These are phyloP conservation scores for Cyberlindnera suaveolens DNA, from an alignment of 805 yeast genomes.

Conservation along the genomic window DNA sequence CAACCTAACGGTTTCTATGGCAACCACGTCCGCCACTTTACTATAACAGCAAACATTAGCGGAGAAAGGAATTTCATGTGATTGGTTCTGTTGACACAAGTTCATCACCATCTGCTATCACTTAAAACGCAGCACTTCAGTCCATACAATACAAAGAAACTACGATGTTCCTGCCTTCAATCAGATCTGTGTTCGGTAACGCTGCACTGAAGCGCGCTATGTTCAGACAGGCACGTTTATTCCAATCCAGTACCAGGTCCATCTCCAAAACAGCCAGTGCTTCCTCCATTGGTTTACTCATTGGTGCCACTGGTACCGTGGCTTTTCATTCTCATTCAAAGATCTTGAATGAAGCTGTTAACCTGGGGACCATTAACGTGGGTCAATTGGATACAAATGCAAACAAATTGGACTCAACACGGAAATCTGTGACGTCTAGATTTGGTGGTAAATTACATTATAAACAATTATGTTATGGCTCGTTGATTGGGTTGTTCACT, in stretches of 20 bases:
- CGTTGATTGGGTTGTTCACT: slow-evolving; percentile 48
- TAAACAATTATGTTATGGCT: slow-evolving; percentile 54
- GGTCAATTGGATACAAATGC: slow-evolving; percentile 5
- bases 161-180: too few species aligned
- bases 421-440: slow-evolving; percentile 13
- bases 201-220: too few species aligned
- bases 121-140: too few species aligned
- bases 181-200: too few species aligned
- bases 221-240: not conserved
- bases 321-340: slow-evolving; percentile 15
- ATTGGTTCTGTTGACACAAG: too few species aligned
- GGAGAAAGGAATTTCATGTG: too few species aligned
- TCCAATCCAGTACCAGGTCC: not conserved
- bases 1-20: too few species aligned
- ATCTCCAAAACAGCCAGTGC: not conserved
- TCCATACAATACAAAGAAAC: too few species aligned
- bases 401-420: slow-evolving; percentile 9
- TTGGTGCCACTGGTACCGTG: slow-evolving; percentile 21
- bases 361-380: slow-evolving; percentile 18
- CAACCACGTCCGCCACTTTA: too few species aligned
- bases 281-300: slow-evolving; percentile 15
- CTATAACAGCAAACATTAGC: too few species aligned
- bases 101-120: too few species aligned
- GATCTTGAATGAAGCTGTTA: slow-evolving; percentile 22
- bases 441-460: slow-evolving; percentile 46